A percentile compares a stretch with the other conserved stretches of the same genome.
phyloP scores from a whole-genome alignment of 2,329 filamentous ascomycete species.

The Sporothrix variecibatus region DNA sequence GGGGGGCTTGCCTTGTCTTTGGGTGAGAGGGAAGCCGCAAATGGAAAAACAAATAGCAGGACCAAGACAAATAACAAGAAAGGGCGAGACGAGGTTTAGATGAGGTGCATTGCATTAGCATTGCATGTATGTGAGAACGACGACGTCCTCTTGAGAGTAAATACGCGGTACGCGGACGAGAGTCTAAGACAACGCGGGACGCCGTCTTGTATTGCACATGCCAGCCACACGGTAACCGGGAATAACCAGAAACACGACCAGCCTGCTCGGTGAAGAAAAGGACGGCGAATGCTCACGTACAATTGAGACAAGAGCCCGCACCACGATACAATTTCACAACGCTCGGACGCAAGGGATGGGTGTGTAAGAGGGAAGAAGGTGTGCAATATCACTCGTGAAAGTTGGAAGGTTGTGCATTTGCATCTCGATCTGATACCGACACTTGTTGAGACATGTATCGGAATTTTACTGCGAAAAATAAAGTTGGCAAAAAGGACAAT shows the following conservation, averaged over 20 bases:
- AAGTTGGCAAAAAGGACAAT: background rate
- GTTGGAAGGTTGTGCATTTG: too few species aligned
- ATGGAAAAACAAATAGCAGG: background rate
- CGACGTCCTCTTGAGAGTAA: background rate
- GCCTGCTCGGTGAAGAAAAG: background rate
- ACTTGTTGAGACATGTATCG: background rate
- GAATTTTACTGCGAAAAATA: too few species aligned
- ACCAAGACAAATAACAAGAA: background rate
- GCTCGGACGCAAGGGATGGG: slow-evolving; percentile 4
- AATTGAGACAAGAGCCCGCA: too few species aligned
- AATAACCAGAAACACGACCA: too few species aligned
- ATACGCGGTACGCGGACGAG: background rate
- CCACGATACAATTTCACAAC: background rate
- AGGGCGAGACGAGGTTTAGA: background rate
- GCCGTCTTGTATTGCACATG: background rate
- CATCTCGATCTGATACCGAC: background rate
- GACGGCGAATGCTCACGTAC: too few species aligned
- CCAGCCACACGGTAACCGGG: background rate
- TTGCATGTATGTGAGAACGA: background rate
- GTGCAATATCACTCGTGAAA: too few species aligned
- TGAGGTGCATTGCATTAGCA: background rate
- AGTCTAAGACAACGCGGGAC: background rate
- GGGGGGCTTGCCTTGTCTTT: too few species aligned
- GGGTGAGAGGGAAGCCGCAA: background rate
- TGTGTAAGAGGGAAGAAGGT: background rate